Conservation (phyloP, 2,329 filamentous ascomycete genomes). For the Arthroderma sp. region DNA sequence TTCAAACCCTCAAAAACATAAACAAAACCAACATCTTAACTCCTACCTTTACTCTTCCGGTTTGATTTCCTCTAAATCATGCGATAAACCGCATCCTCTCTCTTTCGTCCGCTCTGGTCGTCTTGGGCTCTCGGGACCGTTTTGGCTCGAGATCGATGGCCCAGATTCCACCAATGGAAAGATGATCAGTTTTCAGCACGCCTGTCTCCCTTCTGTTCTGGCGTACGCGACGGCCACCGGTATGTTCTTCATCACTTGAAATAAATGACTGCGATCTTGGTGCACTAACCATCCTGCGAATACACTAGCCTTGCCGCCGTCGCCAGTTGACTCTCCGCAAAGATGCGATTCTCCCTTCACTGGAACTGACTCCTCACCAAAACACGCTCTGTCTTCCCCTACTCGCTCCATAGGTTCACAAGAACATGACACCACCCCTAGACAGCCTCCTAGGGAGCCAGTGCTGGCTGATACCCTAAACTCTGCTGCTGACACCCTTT, state of each 20-base stretch:
- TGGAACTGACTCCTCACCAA: conserved; percentile 4
- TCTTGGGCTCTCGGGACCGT: conserved; percentile 21
- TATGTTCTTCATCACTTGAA: conserved; percentile 14
- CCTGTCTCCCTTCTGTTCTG: conserved; percentile 22
- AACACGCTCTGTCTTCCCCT: not conserved
- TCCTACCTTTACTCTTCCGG: not conserved
- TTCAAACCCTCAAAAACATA: not conserved
- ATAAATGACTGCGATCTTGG: too few species aligned
- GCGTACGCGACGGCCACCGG: conserved; percentile 21
- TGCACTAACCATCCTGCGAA: too few species aligned
- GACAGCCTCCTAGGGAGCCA: conserved; percentile 2
- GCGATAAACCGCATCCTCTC: conserved; percentile 22
- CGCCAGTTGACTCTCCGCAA: conserved; percentile 19
- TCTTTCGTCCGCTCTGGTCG: conserved; percentile 16
- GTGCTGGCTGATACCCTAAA: not conserved
- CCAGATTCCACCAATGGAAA: conserved; percentile 23
- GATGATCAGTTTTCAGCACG: conserved; percentile 29
- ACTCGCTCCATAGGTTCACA: not conserved
- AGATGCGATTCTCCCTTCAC: conserved; percentile 22
- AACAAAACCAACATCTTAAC: not conserved
- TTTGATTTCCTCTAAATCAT: conserved; percentile 19
- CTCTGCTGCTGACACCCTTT: not conserved
- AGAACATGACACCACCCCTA: not conserved
- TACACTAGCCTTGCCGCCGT: conserved; percentile 17
- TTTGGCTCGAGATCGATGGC: conserved; percentile 21